Percentiles rank a stretch among this genome's conserved stretches.
phyloP scores from a whole-genome alignment of 495 filamentous ascomycete species.

The Penicillium antarcticum region DNA sequence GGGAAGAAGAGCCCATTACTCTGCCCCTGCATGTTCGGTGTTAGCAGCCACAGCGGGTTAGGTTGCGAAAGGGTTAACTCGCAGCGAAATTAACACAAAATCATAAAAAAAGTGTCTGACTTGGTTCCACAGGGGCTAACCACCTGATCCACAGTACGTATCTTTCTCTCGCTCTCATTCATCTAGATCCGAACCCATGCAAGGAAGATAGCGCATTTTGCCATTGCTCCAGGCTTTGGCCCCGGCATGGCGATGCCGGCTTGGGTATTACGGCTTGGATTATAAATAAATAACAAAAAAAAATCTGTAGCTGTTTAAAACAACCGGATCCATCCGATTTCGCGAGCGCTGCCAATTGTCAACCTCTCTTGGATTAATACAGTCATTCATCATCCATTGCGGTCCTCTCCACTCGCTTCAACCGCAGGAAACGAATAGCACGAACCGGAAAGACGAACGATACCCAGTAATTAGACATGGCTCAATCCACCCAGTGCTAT shows the following conservation, averaged over 20 bases:
- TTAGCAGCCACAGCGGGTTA: background rate
- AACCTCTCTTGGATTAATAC: slow-evolving; percentile 18
- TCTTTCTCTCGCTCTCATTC: slow-evolving; percentile 16
- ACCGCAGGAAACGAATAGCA: background rate
- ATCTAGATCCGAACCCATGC: slow-evolving; percentile 29
- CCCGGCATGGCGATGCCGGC: slow-evolving; percentile 24
- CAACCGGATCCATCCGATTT: slow-evolving; percentile 17
- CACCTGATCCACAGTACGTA: slow-evolving; percentile 16
- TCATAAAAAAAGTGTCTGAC: slow-evolving; percentile 10
- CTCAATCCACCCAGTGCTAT: slow-evolving; percentile 35
- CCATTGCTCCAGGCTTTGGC: slow-evolving; percentile 7
- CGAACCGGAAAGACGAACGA: background rate
- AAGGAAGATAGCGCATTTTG: slow-evolving; percentile 26
- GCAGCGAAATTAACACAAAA: background rate
- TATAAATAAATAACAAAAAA: slow-evolving; percentile 14
- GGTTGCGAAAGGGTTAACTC: background rate
- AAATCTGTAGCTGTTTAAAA: slow-evolving; percentile 21
- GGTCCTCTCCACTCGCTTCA: background rate
- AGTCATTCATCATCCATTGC: slow-evolving; percentile 9
- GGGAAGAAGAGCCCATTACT: background rate
- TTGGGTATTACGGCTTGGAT: slow-evolving; percentile 17
- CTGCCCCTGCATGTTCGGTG: slow-evolving; percentile 5
- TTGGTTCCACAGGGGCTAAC: slow-evolving; percentile 23
- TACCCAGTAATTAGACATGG: slow-evolving; percentile 22
- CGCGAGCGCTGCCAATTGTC: slow-evolving; percentile 9